Evolutionary conservation across 2,329 filamentous ascomycete genomes (phyloP).

Genomic region (Exophiala sp.): DNA sequence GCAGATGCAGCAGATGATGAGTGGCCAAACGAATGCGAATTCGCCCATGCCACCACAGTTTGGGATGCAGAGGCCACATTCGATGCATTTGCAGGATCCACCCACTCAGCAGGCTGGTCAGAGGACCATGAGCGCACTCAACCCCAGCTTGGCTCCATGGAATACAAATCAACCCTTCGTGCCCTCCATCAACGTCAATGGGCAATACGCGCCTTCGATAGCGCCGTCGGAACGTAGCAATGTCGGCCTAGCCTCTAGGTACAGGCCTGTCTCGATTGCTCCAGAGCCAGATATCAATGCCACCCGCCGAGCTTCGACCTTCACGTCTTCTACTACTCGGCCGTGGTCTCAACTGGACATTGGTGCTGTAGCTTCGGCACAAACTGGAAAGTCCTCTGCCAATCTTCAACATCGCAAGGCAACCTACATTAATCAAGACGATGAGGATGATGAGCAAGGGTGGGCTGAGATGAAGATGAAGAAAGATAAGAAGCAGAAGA

Average conservation of each 20-base stretch:
- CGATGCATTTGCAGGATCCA: conserved; percentile 18
- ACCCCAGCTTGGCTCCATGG: conserved; percentile 52
- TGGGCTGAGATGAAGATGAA: conserved; percentile 52
- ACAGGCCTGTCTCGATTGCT: conserved; percentile 78
- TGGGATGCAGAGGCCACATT: conserved; percentile 19
- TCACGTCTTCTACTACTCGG: conserved; percentile 34
- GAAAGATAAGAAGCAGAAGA: conserved; percentile 48
- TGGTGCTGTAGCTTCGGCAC: conserved; percentile 22
- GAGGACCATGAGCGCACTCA: conserved; percentile 81
- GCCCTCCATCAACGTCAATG: conserved; percentile 27
- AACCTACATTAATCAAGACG: conserved; percentile 32
- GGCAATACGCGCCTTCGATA: conserved; percentile 78
- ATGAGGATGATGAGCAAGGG: conserved; percentile 49
- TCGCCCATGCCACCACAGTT: conserved; percentile 15
- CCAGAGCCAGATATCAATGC: conserved; percentile 20
- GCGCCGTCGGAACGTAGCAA: conserved; percentile 95
- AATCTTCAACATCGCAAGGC: conserved; percentile 30
- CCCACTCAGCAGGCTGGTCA: conserved; percentile 38
- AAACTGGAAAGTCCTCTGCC: conserved; percentile 27
- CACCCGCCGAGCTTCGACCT: conserved; percentile 32
- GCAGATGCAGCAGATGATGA: conserved; percentile 62
- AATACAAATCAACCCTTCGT: conserved; percentile 36
- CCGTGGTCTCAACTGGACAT: conserved; percentile 36
- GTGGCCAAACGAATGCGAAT: conserved; percentile 29
- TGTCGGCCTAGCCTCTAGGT: conserved; percentile 81